These are phyloP conservation scores for Phoenix dactylifera DNA, from an alignment of 176 grass and related monocot genomes.

Conservation along the genomic window DNA sequence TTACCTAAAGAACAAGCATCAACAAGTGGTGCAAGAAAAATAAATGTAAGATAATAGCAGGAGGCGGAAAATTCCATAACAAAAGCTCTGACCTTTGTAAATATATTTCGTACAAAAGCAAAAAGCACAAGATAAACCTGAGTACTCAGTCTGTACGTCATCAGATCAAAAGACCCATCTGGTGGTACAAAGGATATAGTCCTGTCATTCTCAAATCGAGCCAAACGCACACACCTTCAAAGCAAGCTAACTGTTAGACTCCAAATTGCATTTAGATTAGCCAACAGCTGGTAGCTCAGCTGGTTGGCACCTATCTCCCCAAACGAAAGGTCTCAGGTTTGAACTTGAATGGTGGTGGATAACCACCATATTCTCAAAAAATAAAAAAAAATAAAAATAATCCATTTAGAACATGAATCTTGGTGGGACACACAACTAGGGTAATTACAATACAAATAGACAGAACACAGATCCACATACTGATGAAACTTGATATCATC, in stretches of 20 bases:
- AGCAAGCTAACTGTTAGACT: slow-evolving; percentile 1
- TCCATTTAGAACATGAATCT: too few relatives aligned
- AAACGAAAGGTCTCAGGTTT: too few relatives aligned
- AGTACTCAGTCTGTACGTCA: slow-evolving; percentile 98
- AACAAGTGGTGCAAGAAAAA: too few relatives aligned
- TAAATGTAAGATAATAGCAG: neutral
- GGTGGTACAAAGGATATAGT: slow-evolving; percentile 99
- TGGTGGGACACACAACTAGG: too few relatives aligned
- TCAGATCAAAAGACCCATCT: slow-evolving; percentile 93
- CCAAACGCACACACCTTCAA: slow-evolving; percentile 83
- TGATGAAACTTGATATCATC: slow-evolving; percentile 99
- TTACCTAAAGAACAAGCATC: slow-evolving; percentile 38
- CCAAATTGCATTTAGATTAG: too few relatives aligned
- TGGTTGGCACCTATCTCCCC: too few relatives aligned
- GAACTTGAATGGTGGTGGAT: too few relatives aligned
- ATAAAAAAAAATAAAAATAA: too few relatives aligned
- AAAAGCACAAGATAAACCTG: slow-evolving; percentile 35
- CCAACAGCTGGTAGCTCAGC: too few relatives aligned
- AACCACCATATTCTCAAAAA: too few relatives aligned
- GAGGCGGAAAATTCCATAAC: neutral
- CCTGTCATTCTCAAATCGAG: slow-evolving; percentile 97
- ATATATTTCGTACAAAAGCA: neutral
- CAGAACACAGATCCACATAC: slow-evolving; percentile 30
- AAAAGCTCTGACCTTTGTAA: slow-evolving; percentile 10
- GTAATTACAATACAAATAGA: too few relatives aligned